Evolutionary conservation across 2,329 filamentous ascomycete species (phyloP).

Genomic region (Pseudogymnoascus sp.): DNA sequence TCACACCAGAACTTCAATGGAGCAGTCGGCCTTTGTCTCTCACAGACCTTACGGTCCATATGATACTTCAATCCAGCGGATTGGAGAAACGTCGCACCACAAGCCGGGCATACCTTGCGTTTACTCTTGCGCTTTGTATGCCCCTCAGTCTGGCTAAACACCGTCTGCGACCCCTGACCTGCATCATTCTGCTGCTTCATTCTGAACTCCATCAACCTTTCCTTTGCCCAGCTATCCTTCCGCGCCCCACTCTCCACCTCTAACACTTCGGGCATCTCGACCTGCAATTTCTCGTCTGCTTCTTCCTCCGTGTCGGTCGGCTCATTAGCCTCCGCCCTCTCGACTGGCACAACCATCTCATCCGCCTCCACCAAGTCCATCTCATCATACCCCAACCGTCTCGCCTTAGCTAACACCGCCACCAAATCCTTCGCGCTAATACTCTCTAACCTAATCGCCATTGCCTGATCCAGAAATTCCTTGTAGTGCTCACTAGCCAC

Average conservation of each 20-base stretch:
- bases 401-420: not conserved
- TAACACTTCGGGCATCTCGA: not conserved
- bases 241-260: not conserved
- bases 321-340: not conserved
- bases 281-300: not conserved
- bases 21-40: not conserved
- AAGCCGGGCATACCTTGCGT: not conserved
- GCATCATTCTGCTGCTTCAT: not conserved
- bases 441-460: not conserved
- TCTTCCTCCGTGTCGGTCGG: not conserved
- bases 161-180: not conserved
- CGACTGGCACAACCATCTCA: not conserved
- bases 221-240: not conserved
- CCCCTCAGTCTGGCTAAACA: not conserved
- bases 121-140: not conserved
- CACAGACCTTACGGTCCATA: slow-evolving; percentile 1
- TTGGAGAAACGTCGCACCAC: not conserved
- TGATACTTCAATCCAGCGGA: not conserved
- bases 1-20: not conserved
- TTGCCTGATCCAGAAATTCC: not conserved
- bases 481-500: not conserved
- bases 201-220: not conserved
- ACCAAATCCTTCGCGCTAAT: not conserved
- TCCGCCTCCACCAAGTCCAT: not conserved
- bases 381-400: not conserved